Evolutionary conservation across 306 rosid species (phyloP), one percentile per base, ranked within the genome.

Genomic region (Hippophae tibetana): DNA sequence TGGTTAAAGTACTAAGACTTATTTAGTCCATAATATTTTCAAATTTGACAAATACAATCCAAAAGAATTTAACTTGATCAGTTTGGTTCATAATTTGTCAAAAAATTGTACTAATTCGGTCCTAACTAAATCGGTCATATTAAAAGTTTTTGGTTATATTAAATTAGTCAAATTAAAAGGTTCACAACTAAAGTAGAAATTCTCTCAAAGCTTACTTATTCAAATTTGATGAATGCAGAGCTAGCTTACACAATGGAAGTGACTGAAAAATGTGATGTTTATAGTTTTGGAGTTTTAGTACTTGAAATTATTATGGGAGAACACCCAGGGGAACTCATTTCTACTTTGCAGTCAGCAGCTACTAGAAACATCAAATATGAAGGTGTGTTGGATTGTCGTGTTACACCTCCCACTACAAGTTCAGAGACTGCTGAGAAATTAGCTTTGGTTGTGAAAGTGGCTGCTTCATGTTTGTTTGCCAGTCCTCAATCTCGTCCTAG

Each of bases 251-350:
- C 61, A 6, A 54, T 42, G 62, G 48, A 8, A 43, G 68, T 60
- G 47, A 72, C 72, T 0, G 60, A 55, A 62, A 66, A 66, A 43
- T 65, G 58, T 10, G 67, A 65, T 6, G 56, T 65, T 0, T 66
- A 49, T 51, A 66, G 72, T 13, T 72, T 72, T 50, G 72, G 77
- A 9, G 77, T 72, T 7, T 46, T 72, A 27, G 68, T 68, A 49
- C 59, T 72, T 3, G 77, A 72, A 61, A 55, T 61, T 6, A 42
- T 72, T 10, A 68, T 57, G 61, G 78, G 78, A 14, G 58, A 42
- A 8, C 67, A 31, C 11, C 60, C 60, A 5, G 74, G 67, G 1
- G 60, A 63, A 8, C 3, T 57, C 8, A 41, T 63, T 26, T 60
- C 53, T 8, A 4, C 5, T 55, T 27, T 59, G 40, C 51, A 40